Conservation (phyloP, 495 filamentous ascomycete genomes). For the Podospora anserina region DNA sequence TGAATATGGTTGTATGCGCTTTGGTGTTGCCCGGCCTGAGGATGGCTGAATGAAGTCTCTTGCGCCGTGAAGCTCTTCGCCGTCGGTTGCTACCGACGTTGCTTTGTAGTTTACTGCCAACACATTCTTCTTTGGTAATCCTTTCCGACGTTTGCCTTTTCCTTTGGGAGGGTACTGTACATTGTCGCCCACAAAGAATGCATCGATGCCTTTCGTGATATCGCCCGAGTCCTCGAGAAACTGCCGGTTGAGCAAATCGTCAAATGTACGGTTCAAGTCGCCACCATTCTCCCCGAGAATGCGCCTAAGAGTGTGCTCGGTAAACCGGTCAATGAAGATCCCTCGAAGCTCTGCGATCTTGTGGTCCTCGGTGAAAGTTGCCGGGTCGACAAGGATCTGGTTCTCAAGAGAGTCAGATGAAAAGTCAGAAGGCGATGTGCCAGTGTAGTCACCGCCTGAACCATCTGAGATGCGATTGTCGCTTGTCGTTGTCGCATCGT, state of each 20-base stretch:
- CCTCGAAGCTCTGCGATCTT: conserved; percentile 55
- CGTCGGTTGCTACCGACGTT: conserved; percentile 20
- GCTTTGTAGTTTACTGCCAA: conserved; percentile 26
- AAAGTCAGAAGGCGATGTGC: conserved; percentile 30
- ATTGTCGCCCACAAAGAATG: conserved; percentile 56
- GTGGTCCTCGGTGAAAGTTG: conserved; percentile 50
- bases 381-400: conserved; percentile 37
- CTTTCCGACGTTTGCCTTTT: conserved; percentile 29
- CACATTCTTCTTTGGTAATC: conserved; percentile 19
- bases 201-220: conserved; percentile 72
- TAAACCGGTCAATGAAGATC: conserved; percentile 65
- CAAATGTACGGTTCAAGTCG: conserved; percentile 66
- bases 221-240: conserved; percentile 62
- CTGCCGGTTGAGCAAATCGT: conserved; percentile 73
- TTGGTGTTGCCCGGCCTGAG: background rate
- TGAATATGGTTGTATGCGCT: background rate
- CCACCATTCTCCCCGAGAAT: conserved; percentile 62
- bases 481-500: conserved; percentile 21
- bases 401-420: conserved; percentile 21
- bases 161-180: conserved; percentile 43
- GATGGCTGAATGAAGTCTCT: conserved; percentile 19
- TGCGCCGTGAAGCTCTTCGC: conserved; percentile 28
- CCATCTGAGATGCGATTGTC: conserved; percentile 15
- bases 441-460: conserved; percentile 14
- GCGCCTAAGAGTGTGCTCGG: conserved; percentile 58